A percentile compares a stretch with the other conserved stretches of the same genome.
Evolutionary conservation across 768 basidiomycete genomes (phyloP).

Genomic region (Tricholoma hemisulphureum): DNA sequence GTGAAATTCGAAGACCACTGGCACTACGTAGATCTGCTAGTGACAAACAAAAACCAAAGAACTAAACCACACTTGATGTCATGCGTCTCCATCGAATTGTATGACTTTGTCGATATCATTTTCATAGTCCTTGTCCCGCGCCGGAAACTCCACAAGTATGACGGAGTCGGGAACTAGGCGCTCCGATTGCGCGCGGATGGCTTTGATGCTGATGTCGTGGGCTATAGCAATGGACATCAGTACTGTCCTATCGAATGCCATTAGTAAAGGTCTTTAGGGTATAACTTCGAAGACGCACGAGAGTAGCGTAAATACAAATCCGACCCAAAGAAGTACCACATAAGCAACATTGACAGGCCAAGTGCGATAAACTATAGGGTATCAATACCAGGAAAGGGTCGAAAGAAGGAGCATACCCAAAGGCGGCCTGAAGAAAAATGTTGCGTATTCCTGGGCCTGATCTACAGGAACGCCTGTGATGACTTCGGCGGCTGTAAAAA

Average conservation of each 20-base stretch:
- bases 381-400: background rate
- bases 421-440: conserved; percentile 26
- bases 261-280: background rate
- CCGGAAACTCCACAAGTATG: background rate
- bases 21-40: no score
- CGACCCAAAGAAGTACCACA: conserved; percentile 32
- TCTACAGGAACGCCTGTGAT: conserved; percentile 25
- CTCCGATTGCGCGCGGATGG: background rate
- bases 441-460: conserved; percentile 13
- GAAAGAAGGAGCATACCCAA: conserved; percentile 18
- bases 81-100: background rate
- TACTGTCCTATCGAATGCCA: background rate
- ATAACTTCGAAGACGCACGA: conserved; percentile 17
- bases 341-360: conserved; percentile 33
- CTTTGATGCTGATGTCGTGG: background rate
- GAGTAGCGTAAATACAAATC: conserved; percentile 24
- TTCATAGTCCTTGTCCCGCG: background rate
- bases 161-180: background rate
- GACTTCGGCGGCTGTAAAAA: conserved; percentile 22
- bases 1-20: no score
- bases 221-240: conserved; percentile 1
- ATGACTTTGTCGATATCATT: background rate
- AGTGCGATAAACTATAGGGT: conserved; percentile 23
- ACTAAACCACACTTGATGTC: background rate
- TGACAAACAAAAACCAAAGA: background rate